Conservation (phyloP, 2,329 filamentous ascomycete genomes). For the Aureobasidium sp. region DNA sequence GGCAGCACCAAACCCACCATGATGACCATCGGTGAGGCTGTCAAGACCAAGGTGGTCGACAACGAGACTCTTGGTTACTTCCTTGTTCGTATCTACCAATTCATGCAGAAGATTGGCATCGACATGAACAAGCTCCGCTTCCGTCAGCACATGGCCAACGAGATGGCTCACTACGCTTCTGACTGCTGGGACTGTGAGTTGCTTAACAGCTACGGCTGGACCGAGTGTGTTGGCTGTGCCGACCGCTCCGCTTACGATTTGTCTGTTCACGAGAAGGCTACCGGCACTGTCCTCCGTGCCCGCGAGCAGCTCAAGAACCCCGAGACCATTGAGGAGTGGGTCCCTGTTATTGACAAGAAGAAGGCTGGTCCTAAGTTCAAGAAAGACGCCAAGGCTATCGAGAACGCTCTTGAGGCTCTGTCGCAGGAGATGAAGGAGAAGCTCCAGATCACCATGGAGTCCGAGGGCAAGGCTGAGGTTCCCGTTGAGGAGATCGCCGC, state of each 20-base stretch:
- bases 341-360: slow-evolving; percentile 85
- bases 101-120: slow-evolving; percentile 80
- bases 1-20: slow-evolving; percentile 71
- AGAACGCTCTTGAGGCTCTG: slow-evolving; percentile 67
- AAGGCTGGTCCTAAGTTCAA: slow-evolving; percentile 93
- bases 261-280: slow-evolving; percentile 87
- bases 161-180: slow-evolving; percentile 88
- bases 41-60: slow-evolving; percentile 74
- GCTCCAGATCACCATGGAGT: slow-evolving; percentile 64
- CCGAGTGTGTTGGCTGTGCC: slow-evolving; percentile 95
- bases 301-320: slow-evolving; percentile 75
- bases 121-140: slow-evolving; percentile 87
- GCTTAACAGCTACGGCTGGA: slow-evolving; percentile 87
- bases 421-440: slow-evolving; percentile 76
- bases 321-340: slow-evolving; percentile 75
- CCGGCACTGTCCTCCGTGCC: slow-evolving; percentile 69
- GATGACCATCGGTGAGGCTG: slow-evolving; percentile 78
- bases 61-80: slow-evolving; percentile 99
- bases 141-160: slow-evolving; percentile 90
- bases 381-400: slow-evolving; percentile 82
- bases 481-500: slow-evolving; percentile 60
- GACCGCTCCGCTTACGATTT: slow-evolving; percentile 93
- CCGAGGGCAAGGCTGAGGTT: slow-evolving; percentile 67
- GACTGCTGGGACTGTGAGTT: slow-evolving; percentile 99
- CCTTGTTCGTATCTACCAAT: slow-evolving; percentile 84